Conservation (phyloP, 225 moss, liverwort and hornwort species). For the Climacium dendroides region DNA sequence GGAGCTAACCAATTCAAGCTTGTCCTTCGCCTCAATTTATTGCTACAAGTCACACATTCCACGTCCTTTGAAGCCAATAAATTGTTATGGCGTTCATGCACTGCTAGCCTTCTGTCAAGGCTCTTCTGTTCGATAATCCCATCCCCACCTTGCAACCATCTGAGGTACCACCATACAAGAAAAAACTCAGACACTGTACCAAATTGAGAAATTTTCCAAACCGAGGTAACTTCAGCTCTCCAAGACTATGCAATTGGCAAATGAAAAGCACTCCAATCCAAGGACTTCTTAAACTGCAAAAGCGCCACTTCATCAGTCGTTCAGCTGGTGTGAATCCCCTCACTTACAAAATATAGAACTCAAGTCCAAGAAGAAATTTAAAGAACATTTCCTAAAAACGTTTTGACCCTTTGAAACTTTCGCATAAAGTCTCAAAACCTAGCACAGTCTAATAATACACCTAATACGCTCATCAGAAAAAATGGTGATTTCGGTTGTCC, state of each 20-base stretch:
- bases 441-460: not conserved
- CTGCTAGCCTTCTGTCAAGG: not conserved
- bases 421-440: not conserved
- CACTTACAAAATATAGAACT: not conserved
- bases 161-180: not conserved
- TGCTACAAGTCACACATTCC: constrained; percentile 28
- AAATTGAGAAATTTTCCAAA: not conserved
- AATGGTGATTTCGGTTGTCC: not conserved
- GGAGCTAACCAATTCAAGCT: constrained; percentile 33
- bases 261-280: not conserved
- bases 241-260: not conserved
- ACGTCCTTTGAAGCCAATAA: constrained; percentile 4
- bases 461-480: not conserved
- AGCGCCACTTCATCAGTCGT: not conserved
- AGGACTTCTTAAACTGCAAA: not conserved
- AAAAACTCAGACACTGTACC: not conserved
- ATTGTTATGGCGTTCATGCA: not conserved
- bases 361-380: not conserved
- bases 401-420: too few species aligned
- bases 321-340: not conserved
- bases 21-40: constrained; percentile 19
- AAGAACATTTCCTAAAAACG: not conserved
- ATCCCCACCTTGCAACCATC: constrained; percentile 70
- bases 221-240: not conserved
- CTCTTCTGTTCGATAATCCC: not conserved